A percentile compares a stretch with the other conserved stretches of the same genome.
Conservation (phyloP, 257 asterid species). For the Ophiorrhiza pumila region DNA sequence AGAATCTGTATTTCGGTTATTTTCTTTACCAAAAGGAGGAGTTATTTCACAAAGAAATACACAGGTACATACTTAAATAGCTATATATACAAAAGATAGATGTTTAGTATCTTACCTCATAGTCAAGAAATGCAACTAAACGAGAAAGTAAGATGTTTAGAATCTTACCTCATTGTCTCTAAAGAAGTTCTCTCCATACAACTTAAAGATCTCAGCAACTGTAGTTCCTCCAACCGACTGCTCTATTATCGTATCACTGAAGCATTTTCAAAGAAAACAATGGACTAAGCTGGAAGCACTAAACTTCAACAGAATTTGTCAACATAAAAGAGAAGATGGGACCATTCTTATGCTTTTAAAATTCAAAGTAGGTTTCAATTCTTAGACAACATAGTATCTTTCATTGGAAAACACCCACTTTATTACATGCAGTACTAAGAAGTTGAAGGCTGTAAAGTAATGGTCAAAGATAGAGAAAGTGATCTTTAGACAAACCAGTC, state of each 20-base stretch:
- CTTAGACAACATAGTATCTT: background rate
- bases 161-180: slow-evolving; percentile 71
- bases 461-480: background rate
- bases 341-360: background rate
- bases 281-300: background rate
- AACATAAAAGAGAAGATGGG: background rate
- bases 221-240: slow-evolving; percentile 59
- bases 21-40: background rate
- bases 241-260: slow-evolving; percentile 72
- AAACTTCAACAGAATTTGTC: background rate
- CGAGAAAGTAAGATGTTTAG: background rate
- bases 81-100: background rate
- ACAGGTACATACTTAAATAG: no score
- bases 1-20: background rate
- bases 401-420: background rate
- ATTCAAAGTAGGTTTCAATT: background rate
- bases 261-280: slow-evolving; percentile 26
- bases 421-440: background rate
- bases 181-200: slow-evolving; percentile 67
- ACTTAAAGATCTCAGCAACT: slow-evolving; percentile 72
- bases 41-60: background rate
- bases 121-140: background rate
- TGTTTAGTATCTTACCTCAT: slow-evolving; percentile 49
- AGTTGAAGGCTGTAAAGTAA: slow-evolving; percentile 5
- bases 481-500: slow-evolving; percentile 65